Evolutionary conservation across 2,329 filamentous ascomycete species (phyloP), one percentile per base, ranked within the genome.

Genomic region (Dactylella cylindrospora): DNA sequence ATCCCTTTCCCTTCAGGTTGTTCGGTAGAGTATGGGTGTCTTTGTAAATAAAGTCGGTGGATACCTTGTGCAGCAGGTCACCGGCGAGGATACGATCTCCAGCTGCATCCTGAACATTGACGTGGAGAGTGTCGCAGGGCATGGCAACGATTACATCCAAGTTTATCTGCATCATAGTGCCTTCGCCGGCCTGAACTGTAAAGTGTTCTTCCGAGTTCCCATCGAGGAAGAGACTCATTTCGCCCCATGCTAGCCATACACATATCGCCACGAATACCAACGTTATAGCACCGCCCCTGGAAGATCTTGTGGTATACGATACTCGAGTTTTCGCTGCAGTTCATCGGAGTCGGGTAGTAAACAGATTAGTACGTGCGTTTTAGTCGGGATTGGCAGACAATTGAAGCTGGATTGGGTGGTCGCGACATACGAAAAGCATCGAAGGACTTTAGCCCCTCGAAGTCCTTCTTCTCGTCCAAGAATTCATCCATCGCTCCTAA

Each of bases 101-200:
- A 0, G 89, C 83, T 1, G 91, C 90, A 73, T 98, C 93, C 76
- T 97, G 93, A 44, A 98, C 90, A 75, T 98, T 97, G 74, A 98
- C 78, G 75, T 95, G 88, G n/a, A 98, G 76, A 71, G 94, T 85
- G 54, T 79, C 76, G 77, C 93, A 98, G 68, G 79, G 77, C 93
- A 98, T 98, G 46, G 80, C 80, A 41, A 98, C 79, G 3, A 97
- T 88, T n/a, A 94, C 78, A 74, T 98, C 93, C 55, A 98, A 77
- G 76, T 98, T 98, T 75, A 98, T 86, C 74, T 97, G 90, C 72
- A 98, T 81, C 65, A 84, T 80, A 73, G 89, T 89, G 2, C 86
- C 85, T 31, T 98, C 80, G 67, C 88, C 88, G 74, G 94, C 93
- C 74, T 97, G 93, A 53, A 98, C 91, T 61, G 85, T 85, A 74